Percentiles rank a stretch among this genome's conserved stretches.
phyloP scores from a whole-genome alignment of 148 eudicot species.

The Agrostemma githago region DNA sequence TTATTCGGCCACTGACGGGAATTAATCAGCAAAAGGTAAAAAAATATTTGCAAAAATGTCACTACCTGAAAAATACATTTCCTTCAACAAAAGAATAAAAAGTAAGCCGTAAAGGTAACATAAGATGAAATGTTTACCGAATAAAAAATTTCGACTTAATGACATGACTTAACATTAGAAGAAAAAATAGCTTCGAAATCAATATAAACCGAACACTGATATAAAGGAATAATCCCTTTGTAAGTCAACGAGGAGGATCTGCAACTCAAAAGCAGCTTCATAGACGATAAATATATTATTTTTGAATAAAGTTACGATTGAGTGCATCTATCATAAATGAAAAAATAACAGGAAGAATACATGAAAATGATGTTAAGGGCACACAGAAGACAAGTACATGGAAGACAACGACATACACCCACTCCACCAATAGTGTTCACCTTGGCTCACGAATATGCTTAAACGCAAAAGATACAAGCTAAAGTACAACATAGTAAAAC shows the following conservation, averaged over 20 bases:
- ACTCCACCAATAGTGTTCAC: too few relatives aligned
- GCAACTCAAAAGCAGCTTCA: neutral
- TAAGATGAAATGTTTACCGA: neutral
- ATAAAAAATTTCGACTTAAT: neutral
- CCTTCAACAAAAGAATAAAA: neutral
- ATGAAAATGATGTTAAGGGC: neutral
- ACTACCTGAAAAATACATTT: conserved; percentile 8
- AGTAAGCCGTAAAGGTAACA: neutral
- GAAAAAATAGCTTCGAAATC: neutral
- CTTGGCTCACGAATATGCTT: neutral
- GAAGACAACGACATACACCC: too few relatives aligned
- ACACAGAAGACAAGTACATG: too few relatives aligned
- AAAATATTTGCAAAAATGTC: neutral
- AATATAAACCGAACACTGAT: neutral
- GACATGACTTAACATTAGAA: neutral
- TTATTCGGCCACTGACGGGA: neutral
- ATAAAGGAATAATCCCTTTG: neutral
- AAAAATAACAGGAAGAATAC: neutral
- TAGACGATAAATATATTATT: neutral
- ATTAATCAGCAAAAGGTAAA: neutral
- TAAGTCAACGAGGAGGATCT: neutral
- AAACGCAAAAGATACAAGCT: neutral
- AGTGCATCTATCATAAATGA: neutral
- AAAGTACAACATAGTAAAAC: neutral
- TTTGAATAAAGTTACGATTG: neutral